Evolutionary conservation across 2,329 filamentous ascomycete genomes (phyloP).

Genomic region (Biscogniauxia mediterranea): DNA sequence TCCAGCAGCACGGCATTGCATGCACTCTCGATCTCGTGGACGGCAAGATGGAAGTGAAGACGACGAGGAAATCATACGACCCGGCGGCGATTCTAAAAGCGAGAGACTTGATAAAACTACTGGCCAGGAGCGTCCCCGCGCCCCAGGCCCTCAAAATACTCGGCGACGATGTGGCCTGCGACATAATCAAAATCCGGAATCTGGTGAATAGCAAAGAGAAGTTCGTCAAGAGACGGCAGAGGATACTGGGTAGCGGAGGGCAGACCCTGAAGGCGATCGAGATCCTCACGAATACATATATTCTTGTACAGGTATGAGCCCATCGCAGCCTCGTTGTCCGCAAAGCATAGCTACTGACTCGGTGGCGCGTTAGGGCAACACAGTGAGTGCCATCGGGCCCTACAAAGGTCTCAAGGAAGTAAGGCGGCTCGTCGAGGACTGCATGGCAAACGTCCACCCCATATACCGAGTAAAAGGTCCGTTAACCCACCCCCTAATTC

Average conservation of each 20-base stretch:
- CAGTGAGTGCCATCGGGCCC: constrained; percentile 85
- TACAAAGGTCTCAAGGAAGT: constrained; percentile 94
- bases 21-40: constrained; percentile 93
- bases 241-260: constrained; percentile 87
- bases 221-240: constrained; percentile 90
- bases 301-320: constrained; percentile 68
- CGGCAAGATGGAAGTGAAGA: constrained; percentile 79
- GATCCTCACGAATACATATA: constrained; percentile 84
- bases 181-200: constrained; percentile 93
- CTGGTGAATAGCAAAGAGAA: constrained; percentile 91
- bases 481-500: background rate
- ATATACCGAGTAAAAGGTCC: constrained; percentile 65
- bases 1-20: constrained; percentile 85
- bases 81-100: constrained; percentile 92
- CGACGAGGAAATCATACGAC: constrained; percentile 83
- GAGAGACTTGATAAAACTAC: constrained; percentile 87
- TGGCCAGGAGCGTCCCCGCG: constrained; percentile 87
- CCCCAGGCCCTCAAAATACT: constrained; percentile 93
- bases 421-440: constrained; percentile 85
- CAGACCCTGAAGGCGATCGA: constrained; percentile 93
- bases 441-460: constrained; percentile 95
- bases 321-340: background rate
- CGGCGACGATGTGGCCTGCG: constrained; percentile 86
- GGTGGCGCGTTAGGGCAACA: constrained; percentile 70
- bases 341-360: background rate